Base-by-base conservation (phyloP, 1,284 basidiomycete genomes). In the Apiotrichum gracile region DNA sequence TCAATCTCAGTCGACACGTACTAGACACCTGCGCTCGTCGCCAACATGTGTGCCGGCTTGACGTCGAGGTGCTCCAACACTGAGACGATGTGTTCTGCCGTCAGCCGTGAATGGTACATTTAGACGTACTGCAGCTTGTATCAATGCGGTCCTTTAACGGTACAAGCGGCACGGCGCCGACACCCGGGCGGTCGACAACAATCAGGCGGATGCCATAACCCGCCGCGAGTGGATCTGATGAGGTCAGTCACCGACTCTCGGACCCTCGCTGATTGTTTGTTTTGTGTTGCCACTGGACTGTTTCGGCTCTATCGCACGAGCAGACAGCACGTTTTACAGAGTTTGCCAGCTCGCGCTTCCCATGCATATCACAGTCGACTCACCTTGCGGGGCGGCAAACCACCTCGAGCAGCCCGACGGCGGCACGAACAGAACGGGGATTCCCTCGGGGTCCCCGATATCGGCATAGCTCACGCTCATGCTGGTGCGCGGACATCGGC, bases 371-470 rank as follows among this genome's bases (percentile, higher is more conserved):
- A n/a, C n/a, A n/a, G n/a, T n/a, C 5, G 3, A 58, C 67, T 49
- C 35, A 72, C 72, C 72, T 55, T 72, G 66, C 5, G 68, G 63
- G 1, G 67, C 66, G 9, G 62, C 69, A n/a, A 73, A 60, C 70
- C 72, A 74, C 27, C 72, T 49, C 8, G 66, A 62, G 44, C 70
- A 71, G 4, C 68, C 72, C 33, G 64, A 67, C 0, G 72, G 72
- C 14, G 69, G 49, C 6, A 74, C 46, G 40, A 66, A 68, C 14
- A 74, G 52, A 1, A 74, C 41, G 5, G 66, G 67, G 14, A 69
- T 58, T 10, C 72, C 72, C 19, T 61, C 34, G 4, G 65, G 63
- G 54, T 70, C 68, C 2, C 72, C 72, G 21, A 70, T 63, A 47
- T 74, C 70, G 17, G 62, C 50, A 51, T 62, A 74, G 5, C 63